Percentiles rank a stretch among this genome's conserved stretches.
phyloP scores from a whole-genome alignment of 2,329 filamentous ascomycete genomes.

The Stagonosporopsis cucurbitacearum region DNA sequence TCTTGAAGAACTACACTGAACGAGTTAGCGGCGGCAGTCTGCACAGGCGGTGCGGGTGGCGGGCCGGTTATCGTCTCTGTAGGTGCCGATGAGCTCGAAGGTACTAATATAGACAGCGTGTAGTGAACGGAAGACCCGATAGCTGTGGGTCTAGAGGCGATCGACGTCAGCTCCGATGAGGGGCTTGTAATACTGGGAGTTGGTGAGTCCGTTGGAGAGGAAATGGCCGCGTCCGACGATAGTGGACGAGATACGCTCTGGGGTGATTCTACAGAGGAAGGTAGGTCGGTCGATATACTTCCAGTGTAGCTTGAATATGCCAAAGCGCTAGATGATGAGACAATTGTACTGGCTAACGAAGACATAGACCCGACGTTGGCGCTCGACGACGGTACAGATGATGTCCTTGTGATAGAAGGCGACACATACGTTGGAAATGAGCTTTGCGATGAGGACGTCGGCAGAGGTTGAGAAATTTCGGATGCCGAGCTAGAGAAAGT shows the following conservation, averaged over 20 bases:
- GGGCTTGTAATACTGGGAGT: constrained; percentile 1
- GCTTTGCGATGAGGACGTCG: constrained; percentile 9
- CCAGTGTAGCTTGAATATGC: not conserved
- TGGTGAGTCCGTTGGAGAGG: not conserved
- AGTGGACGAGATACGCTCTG: not conserved
- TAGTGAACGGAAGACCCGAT: constrained; percentile 21
- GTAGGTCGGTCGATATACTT: not conserved
- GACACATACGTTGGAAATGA: not conserved
- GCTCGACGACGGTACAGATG: not conserved
- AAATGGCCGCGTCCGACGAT: not conserved
- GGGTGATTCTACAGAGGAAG: not conserved
- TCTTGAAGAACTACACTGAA: constrained; percentile 24
- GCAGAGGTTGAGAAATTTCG: not conserved
- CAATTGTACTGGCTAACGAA: not conserved
- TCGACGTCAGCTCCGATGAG: not conserved
- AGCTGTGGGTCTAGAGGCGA: constrained; percentile 14
- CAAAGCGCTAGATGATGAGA: not conserved
- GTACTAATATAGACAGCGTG: constrained; percentile 22
- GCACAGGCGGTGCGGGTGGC: constrained; percentile 35
- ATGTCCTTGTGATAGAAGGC: not conserved
- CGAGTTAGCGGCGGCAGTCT: constrained; percentile 21
- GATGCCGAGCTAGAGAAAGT: not conserved
- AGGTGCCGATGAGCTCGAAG: constrained; percentile 19
- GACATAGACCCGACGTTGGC: not conserved
- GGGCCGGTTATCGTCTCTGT: constrained; percentile 24